These are phyloP conservation scores for Rhizodiscina lignyota DNA, from an alignment of 495 filamentous ascomycete genomes.

Conservation along the genomic window DNA sequence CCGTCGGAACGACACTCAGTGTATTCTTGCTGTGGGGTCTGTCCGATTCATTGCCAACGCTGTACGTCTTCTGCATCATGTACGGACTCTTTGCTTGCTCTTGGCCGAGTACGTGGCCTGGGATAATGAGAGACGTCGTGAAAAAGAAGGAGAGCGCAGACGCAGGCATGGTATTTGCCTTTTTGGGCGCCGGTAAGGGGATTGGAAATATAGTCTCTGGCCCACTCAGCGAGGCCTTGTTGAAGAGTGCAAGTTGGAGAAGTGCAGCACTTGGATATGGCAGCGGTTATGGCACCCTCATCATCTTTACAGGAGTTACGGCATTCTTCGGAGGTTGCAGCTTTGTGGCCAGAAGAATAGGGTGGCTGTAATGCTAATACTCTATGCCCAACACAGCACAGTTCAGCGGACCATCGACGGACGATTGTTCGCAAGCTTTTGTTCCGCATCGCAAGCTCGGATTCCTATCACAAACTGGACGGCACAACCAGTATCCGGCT, in stretches of 20 bases:
- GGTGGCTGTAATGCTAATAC: constrained; percentile 11
- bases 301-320: constrained; percentile 29
- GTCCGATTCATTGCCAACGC: constrained; percentile 2
- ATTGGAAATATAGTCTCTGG: constrained; percentile 5
- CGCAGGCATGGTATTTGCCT: constrained; percentile 12
- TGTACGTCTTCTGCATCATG: constrained; percentile 7
- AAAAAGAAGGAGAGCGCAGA: constrained; percentile 3
- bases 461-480: no score
- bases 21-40: constrained; percentile 14
- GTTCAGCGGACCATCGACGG: no score
- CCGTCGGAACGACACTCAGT: constrained; percentile 7
- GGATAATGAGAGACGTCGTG: constrained; percentile 2
- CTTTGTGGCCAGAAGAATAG: constrained; percentile 13
- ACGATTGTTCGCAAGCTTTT: no score
- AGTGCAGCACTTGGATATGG: constrained; percentile 21
- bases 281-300: constrained; percentile 23
- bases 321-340: constrained; percentile 25
- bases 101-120: constrained; percentile 1
- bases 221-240: constrained; percentile 2
- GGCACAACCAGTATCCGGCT: no score
- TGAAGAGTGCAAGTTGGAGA: no score
- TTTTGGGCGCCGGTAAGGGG: constrained; percentile 8
- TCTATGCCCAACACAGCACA: no score
- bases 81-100: constrained; percentile 13
- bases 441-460: no score